phyloP scores from a whole-genome alignment of 2,329 filamentous ascomycete genomes.

The Cryoendolithus antarcticus region DNA sequence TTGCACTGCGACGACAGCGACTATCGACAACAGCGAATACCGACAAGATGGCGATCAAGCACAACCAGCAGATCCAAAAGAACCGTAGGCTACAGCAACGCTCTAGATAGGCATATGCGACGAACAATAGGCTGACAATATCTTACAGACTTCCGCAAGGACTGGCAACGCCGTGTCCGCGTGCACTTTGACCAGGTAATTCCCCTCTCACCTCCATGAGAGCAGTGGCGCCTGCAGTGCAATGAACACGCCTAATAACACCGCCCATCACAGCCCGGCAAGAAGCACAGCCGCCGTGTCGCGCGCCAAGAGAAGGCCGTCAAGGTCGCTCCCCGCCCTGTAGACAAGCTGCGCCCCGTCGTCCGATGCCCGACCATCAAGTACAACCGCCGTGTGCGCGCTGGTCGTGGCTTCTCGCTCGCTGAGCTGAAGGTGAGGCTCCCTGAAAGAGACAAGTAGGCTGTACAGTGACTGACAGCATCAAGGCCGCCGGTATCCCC shows the following conservation, averaged over 20 bases:
- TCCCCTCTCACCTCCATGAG: conserved; percentile 39
- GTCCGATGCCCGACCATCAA: conserved; percentile 97
- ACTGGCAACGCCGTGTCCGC: conserved; percentile 98
- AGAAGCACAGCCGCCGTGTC: conserved; percentile 85
- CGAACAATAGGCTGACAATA: conserved; percentile 15
- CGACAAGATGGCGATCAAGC: conserved; percentile 71
- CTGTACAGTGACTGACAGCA: no score
- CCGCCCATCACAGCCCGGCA: conserved; percentile 59
- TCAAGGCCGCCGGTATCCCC: conserved; percentile 84
- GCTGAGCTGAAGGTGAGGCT: conserved; percentile 84
- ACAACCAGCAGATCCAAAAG: conserved; percentile 97
- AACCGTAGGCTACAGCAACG: conserved; percentile 43
- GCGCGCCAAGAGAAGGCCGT: conserved; percentile 91
- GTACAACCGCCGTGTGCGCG: conserved; percentile 93
- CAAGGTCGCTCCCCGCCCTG: conserved; percentile 85
- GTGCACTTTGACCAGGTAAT: conserved; percentile 99
- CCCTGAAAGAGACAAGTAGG: no score
- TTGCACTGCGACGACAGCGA: conserved; percentile 1
- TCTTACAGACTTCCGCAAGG: conserved; percentile 86
- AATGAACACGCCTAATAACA: conserved; percentile 15
- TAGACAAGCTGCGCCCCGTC: conserved; percentile 92
- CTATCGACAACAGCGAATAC: conserved; percentile 4
- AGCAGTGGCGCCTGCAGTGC: conserved; percentile 39
- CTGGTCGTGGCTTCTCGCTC: conserved; percentile 94
- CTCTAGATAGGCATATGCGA: no score